Base-by-base conservation (phyloP, 83 land plant genomes). In the Diphasiastrum complanatum region DNA sequence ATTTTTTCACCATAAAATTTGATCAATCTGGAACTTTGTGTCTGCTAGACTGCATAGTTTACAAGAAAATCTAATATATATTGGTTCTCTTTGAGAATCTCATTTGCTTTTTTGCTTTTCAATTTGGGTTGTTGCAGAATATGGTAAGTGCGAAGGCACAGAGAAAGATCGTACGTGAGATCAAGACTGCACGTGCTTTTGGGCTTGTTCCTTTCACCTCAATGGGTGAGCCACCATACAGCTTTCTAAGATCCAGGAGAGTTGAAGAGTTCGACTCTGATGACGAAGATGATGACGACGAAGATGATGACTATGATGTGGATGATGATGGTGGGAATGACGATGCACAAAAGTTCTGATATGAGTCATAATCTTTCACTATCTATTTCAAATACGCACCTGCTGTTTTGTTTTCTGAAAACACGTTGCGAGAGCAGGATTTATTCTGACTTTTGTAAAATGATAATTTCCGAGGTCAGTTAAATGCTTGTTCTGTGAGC, bases 161-260 rank as follows among this genome's bases (percentile, higher is more conserved):
- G 74, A 75, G 93, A 71, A 86, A 78, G 56, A 63, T 90, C 33
- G 83, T 79, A 0, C 74, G 95, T 66, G 97, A 90, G 72, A 90
- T 90, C 49, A 90, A 90, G 59, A 86, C 97, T 31, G 93, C 97
- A 16, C 79, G 97, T 29, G 83, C 86, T 50, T 79, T 90, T 65
- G 97, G 97, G 10, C 62, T 90, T 6, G 71, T 90, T 82, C 97
- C 97, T 12, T 90, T 86, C 68, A 81, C 89, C 1, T 75, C 89
- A 8, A 90, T 90, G 97, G 95, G 97, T 2, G 81, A 78, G 48
- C 73, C 81, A 46, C 72, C 79, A 8, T 90, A 81, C 43, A 60
- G 58, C 1, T 81, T 70, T 74, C 77, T 91, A n/a, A 59, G 48
- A 57, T 66, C 66, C 20, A 79, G 83, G 84, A 68, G 77, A 60